Base-by-base conservation (phyloP, 805 yeast genomes). In the Starmerella geochares region DNA sequence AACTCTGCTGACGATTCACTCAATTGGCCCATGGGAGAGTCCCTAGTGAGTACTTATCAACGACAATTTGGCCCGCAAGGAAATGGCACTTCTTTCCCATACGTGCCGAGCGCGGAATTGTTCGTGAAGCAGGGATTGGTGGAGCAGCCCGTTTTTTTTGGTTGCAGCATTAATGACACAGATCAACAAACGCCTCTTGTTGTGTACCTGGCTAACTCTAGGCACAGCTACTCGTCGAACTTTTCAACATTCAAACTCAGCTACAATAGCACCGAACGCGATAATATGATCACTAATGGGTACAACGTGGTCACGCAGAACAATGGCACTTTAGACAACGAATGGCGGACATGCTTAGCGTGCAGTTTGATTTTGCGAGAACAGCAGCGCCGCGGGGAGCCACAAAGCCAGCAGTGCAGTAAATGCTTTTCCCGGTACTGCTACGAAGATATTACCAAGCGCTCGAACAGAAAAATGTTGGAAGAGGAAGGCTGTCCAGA, bases 321-420 rank as follows among this genome's bases (percentile, higher is more conserved):
- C 48, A 83, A 83, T 61, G 65, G 75, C 24, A 80, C 88, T 8
- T 60, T 77, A 23, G 88, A 81, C 58, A 62, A 69, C 2, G 76
- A 79, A 33, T 83, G 81, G 78, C 67, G 75, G 36, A 72, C 78
- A 3, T 83, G 94, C 68, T 74, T 83, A 48, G 82, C 83, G 1
- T 84, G 94, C 71, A 90, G 90, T 6, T 74, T 83, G 36, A 69
- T 84, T 51, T 78, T 83, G 64, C 77, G 94, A 64, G 74, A 80
- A 35, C 80, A 80, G 65, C 88, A 83, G 67, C 72, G 85, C 61
- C 65, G 68, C 33, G 78, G 79, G 17, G 66, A 71, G 13, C n/a
- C 37, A 33, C 4, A 10, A 69, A 73, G 13, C 79, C 80, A 55
- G 66, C 78, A 82, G 61, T 84, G 94, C 69, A 64, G 75, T 53